These are phyloP conservation scores for Monilinia vaccinii-corymbosi DNA, from an alignment of 2,329 filamentous ascomycete species.

Conservation along the genomic window DNA sequence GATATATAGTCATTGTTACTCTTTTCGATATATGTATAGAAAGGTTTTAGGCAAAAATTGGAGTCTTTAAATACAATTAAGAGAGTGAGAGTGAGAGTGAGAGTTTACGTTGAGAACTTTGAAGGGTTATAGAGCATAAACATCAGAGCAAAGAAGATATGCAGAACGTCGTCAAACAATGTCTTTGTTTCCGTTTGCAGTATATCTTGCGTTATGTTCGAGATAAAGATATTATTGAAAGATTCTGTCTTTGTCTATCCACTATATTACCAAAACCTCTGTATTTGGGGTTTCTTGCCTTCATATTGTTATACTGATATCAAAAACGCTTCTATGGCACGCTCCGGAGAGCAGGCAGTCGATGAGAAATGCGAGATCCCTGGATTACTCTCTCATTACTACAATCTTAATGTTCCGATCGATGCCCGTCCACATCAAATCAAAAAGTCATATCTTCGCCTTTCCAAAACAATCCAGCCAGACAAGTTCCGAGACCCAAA, in stretches of 20 bases:
- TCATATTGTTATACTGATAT: not conserved
- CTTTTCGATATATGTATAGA: not conserved
- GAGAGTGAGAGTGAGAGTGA: not conserved
- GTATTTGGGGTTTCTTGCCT: not conserved
- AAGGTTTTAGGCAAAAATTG: not conserved
- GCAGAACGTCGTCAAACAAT: not conserved
- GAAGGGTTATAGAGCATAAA: no score
- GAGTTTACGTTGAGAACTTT: no score
- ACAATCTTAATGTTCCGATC: constrained; percentile 1
- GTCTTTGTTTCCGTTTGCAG: not conserved
- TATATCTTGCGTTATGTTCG: not conserved
- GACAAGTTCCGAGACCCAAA: not conserved
- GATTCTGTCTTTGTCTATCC: not conserved
- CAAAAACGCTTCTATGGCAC: not conserved
- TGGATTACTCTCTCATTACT: not conserved
- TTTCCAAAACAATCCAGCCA: not conserved
- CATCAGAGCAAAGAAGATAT: not conserved
- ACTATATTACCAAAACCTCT: not conserved
- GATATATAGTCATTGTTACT: no score
- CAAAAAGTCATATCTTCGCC: not conserved
- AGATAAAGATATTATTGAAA: not conserved
- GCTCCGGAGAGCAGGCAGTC: not conserved
- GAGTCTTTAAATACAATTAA: not conserved
- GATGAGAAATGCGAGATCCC: not conserved
- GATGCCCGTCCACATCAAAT: not conserved